Evolutionary conservation across 2,329 filamentous ascomycete species (phyloP).

Genomic region (Aspergillus versicolor): DNA sequence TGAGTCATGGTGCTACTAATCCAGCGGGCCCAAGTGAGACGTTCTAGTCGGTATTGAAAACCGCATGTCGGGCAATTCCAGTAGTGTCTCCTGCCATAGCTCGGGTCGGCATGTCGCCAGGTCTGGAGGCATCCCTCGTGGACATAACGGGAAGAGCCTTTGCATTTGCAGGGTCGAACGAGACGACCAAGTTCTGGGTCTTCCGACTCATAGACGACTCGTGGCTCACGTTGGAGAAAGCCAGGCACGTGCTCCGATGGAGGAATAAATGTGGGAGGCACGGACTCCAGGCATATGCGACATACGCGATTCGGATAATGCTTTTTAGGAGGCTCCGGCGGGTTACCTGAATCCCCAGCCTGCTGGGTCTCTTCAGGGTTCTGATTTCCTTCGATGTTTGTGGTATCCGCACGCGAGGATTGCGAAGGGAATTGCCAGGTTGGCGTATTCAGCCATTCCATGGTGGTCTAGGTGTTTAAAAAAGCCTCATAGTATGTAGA

Average conservation of each 20-base stretch:
- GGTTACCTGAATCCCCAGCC: conserved; percentile 14
- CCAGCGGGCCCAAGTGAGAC: conserved; percentile 72
- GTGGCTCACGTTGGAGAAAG: conserved; percentile 56
- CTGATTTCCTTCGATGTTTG: conserved; percentile 9
- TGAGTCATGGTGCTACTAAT: conserved; percentile 68
- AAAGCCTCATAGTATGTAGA: conserved; percentile 1
- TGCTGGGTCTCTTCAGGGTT: conserved; percentile 12
- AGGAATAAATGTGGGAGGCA: conserved; percentile 60
- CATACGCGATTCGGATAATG: conserved; percentile 74
- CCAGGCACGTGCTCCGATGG: conserved; percentile 55
- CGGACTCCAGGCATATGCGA: conserved; percentile 81
- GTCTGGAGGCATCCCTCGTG: conserved; percentile 84
- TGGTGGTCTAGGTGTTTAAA: conserved; percentile 4
- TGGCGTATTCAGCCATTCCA: conserved; percentile 23
- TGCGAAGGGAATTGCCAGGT: conserved; percentile 26
- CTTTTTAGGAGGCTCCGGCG: conserved; percentile 31
- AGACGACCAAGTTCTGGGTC: conserved; percentile 73
- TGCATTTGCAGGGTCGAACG: conserved; percentile 88
- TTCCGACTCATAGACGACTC: conserved; percentile 70
- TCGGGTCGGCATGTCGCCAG: conserved; percentile 75
- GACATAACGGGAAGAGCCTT: conserved; percentile 88
- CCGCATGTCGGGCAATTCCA: conserved; percentile 87
- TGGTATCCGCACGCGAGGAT: conserved; percentile 9
- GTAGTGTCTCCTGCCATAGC: conserved; percentile 65
- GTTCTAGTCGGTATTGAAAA: conserved; percentile 76